Evolutionary conservation across 2,329 filamentous ascomycete species (phyloP).

Genomic region (Knufia petricola): DNA sequence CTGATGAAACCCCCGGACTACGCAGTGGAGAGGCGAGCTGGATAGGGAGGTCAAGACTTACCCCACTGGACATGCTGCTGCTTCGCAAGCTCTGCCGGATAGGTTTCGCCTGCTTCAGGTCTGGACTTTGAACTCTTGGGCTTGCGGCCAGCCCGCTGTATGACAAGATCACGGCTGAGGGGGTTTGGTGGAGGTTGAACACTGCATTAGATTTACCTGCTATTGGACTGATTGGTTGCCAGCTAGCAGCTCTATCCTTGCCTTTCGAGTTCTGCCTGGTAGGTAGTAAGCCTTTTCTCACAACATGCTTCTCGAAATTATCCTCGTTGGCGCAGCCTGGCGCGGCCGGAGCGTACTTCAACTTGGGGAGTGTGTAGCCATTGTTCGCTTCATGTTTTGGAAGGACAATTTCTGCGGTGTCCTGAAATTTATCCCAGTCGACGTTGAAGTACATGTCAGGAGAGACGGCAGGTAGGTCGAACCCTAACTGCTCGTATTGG

Average conservation of each 20-base stretch:
- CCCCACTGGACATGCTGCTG: neutral
- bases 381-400: neutral
- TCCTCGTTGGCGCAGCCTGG: neutral
- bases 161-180: too few species aligned
- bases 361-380: neutral
- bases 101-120: neutral
- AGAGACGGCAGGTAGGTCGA: neutral
- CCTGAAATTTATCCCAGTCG: neutral
- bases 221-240: neutral
- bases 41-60: neutral
- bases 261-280: neutral
- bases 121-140: neutral
- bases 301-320: neutral
- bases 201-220: neutral
- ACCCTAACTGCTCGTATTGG: neutral
- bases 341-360: neutral
- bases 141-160: neutral
- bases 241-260: neutral
- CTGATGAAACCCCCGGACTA: neutral
- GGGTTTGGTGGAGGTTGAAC: neutral
- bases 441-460: neutral
- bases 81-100: neutral
- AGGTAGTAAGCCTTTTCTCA: neutral
- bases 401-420: neutral
- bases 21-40: neutral